These are phyloP conservation scores for Dothiorella sarmentorum DNA, from an alignment of 2,329 filamentous ascomycete genomes.

Conservation along the genomic window DNA sequence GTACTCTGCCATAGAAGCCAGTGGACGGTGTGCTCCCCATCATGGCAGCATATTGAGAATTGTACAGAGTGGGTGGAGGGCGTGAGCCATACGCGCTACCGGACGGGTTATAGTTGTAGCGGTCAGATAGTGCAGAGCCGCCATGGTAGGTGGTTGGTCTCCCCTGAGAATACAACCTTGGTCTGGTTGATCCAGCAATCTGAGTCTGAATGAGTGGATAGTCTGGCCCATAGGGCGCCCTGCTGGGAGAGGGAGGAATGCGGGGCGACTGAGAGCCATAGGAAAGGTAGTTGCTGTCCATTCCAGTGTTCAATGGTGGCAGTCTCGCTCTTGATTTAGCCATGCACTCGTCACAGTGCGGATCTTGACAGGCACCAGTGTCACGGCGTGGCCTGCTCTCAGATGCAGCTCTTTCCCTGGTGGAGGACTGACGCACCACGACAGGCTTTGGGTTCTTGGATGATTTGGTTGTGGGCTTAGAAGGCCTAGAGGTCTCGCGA, in stretches of 20 bases:
- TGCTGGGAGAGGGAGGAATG: conserved; percentile 27
- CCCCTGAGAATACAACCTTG: conserved; percentile 24
- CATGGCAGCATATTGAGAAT: conserved; percentile 20
- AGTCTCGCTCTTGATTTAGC: neutral
- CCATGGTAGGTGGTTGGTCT: conserved; percentile 35
- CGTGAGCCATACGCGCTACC: conserved; percentile 25
- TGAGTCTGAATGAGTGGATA: conserved; percentile 30
- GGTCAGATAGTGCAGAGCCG: conserved; percentile 24
- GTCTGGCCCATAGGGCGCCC: conserved; percentile 25
- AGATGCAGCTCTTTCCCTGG: neutral
- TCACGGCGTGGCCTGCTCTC: conserved; percentile 6
- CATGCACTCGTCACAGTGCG: neutral
- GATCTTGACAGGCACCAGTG: neutral
- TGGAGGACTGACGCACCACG: neutral
- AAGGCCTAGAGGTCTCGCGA: neutral
- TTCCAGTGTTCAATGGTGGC: conserved; percentile 27
- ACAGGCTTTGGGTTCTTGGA: conserved; percentile 1
- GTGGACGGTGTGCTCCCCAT: conserved; percentile 22
- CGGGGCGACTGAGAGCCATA: conserved; percentile 28
- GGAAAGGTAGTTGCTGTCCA: conserved; percentile 28
- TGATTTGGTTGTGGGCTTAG: too few relatives aligned
- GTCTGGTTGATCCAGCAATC: conserved; percentile 23
- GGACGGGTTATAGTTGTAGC: conserved; percentile 26
- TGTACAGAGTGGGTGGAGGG: conserved; percentile 33
- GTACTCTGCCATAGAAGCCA: conserved; percentile 17